Base-by-base conservation (phyloP, 164 flowering plant species). In the Aristolochia contorta region DNA sequence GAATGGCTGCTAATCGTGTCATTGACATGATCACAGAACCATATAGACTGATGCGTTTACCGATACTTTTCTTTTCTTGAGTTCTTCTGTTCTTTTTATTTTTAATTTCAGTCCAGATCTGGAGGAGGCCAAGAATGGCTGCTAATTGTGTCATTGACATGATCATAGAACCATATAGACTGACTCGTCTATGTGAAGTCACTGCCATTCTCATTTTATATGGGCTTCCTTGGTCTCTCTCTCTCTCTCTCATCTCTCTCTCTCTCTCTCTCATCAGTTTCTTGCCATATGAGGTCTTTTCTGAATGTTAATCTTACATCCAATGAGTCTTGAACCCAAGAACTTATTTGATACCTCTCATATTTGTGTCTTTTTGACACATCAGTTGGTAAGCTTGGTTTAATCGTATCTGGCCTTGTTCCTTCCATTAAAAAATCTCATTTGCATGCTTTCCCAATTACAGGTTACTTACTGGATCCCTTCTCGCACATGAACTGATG, bases 401-500 rank as follows among this genome's bases (percentile, higher is more conserved):
- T 37, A 6, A 37, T 37, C 43, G 3, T 37, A 37, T 37, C 12
- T 37, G 43, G 43, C 43, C 12, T 37, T 37, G 43, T 37, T 37
- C 43, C 7, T 37, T 37, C 43, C 9, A 8, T 3, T 30, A 56
- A 14, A n/a, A 24, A 27, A 56, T 15, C 58, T 27, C 13, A 27
- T 15, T 21, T 22, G 16, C 16, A 16, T 30, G 12, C 1, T 9
- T 7, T 7, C 18, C 47, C 18, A 33, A 22, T 41, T 63, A 20
- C 83, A 89, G 98, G 77, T 75, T 90, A 78, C 80, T 90, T 50
- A 93, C 96, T 63, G 98, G 98, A n/a, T 80, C 96, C 24, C 87
- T 93, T 65, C 82, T 93, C 22, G 98, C 97, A 47, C 98, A 93
- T 65, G 98, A 93, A 72, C 77, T 93, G 97, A 93, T 93, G 98